phyloP scores from a whole-genome alignment of 2,329 filamentous ascomycete genomes.

The Colletotrichum abscissum region DNA sequence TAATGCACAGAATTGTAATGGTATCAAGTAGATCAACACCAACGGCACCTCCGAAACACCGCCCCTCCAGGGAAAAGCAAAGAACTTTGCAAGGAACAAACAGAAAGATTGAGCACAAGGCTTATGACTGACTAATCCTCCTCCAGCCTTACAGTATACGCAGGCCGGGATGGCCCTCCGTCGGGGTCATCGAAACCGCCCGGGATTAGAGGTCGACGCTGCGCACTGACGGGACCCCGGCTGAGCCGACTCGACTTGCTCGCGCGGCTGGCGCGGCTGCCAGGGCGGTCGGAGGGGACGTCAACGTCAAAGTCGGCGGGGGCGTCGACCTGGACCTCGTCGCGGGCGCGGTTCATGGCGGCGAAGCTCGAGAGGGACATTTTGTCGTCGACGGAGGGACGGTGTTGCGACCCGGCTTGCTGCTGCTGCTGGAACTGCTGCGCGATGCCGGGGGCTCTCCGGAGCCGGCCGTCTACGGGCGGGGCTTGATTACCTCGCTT shows the following conservation, averaged over 20 bases:
- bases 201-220: background rate
- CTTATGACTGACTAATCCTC: conserved; percentile 7
- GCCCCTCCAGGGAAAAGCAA: background rate
- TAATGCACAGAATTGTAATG: background rate
- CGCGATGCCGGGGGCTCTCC: conserved; percentile 1
- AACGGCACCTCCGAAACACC: background rate
- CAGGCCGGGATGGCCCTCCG: background rate
- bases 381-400: conserved; percentile 31
- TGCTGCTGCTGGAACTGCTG: background rate
- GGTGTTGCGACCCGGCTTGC: background rate
- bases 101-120: background rate
- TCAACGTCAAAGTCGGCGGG: conserved; percentile 2
- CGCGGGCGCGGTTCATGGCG: conserved; percentile 24
- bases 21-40: background rate
- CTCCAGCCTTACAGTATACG: conserved; percentile 22
- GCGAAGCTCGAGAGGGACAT: conserved; percentile 38
- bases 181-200: background rate
- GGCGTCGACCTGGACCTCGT: conserved; percentile 10
- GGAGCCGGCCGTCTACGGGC: conserved; percentile 38
- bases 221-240: background rate
- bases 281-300: conserved; percentile 7
- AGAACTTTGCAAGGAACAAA: background rate
- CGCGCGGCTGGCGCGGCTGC: conserved; percentile 17
- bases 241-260: conserved; percentile 25
- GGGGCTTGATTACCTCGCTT: conserved; percentile 39